A percentile compares a stretch with the other conserved stretches of the same genome.
These are phyloP conservation scores for Clavispora santaluciae DNA, from an alignment of 805 yeast species.

Conservation along the genomic window DNA sequence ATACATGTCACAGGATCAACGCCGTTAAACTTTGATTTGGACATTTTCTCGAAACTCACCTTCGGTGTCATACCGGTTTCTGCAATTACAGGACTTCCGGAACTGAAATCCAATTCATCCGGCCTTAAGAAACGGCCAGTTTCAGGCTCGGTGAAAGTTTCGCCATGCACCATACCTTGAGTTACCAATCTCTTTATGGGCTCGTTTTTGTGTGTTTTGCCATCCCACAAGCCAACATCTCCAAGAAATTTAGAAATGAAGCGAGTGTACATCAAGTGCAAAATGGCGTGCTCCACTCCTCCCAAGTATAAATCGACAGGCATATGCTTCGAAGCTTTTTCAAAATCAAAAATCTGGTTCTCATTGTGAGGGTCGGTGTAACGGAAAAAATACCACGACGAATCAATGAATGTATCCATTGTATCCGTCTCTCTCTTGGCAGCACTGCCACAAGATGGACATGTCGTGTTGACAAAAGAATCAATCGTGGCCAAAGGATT, in stretches of 20 bases:
- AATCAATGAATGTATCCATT: conserved; percentile 98
- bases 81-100: conserved; percentile 42
- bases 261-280: conserved; percentile 82
- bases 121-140: conserved; percentile 76
- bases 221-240: conserved; percentile 65
- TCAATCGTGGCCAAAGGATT: conserved; percentile 52
- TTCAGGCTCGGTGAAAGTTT: conserved; percentile 67
- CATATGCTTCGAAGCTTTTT: conserved; percentile 47
- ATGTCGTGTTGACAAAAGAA: conserved; percentile 65
- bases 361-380: conserved; percentile 70
- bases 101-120: conserved; percentile 54
- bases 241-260: conserved; percentile 78
- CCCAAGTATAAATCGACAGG: conserved; percentile 93
- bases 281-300: conserved; percentile 94
- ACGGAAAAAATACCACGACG: conserved; percentile 94
- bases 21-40: conserved; percentile 92
- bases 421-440: conserved; percentile 94
- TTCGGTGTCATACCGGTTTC: conserved; percentile 48
- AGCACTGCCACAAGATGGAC: conserved; percentile 73
- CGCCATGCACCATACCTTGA: conserved; percentile 98
- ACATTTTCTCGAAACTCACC: conserved; percentile 84
- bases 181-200: conserved; percentile 80
- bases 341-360: conserved; percentile 47
- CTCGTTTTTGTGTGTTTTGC: conserved; percentile 56
- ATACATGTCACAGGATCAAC: conserved; percentile 85